Base-by-base conservation (phyloP, 2,329 filamentous ascomycete species). In the Colletotrichum sojae region DNA sequence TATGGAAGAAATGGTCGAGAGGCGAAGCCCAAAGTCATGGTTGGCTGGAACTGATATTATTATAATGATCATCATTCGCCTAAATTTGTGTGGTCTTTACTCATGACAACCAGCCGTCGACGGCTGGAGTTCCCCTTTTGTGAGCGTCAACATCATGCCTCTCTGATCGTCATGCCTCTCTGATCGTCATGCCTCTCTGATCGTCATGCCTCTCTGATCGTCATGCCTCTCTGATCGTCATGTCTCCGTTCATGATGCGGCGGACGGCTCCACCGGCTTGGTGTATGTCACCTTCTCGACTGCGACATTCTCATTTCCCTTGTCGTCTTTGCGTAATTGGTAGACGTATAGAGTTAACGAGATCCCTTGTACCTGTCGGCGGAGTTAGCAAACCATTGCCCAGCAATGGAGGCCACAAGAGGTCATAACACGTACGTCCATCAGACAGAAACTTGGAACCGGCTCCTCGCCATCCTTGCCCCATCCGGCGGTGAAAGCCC, bases 291-390 rank as follows among this genome's bases (percentile, higher is more conserved):
- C 92, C 84, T 95, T 95, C 80, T 95, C 93, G 49, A 95, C 93
- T 16, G 91, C 91, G 53, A 95, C 92, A 69, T 91, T 94, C 80
- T 95, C 92, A 43, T 88, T 88, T 16, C 93, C 93, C 73, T 92
- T 91, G 65, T 88, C 90, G 75, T 94, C 92, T 77, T 92, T 94
- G 78, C 91, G 89, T 76, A 95, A 81, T 79, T 95, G 92, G 79
- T 98, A 98, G 61, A 98, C 95, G 80, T 98, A 98, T 57, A 98
- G 86, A 69, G 97, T 97, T 73, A 98, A 88, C 16, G 97, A 97
- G 78, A 98, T 97, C 39, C 95, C 95, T 88, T 98, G 95, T 43
- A 97, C 94, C 94, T 97, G 74, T 70, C 73, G 46, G 59, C 54
- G 63, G 18, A 63, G 67, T 78, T 52, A 78, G 75, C 56, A 75